Evolutionary conservation across 2,329 filamentous ascomycete genomes (phyloP), one percentile per base, ranked within the genome.

Genomic region (Aspergillus fumigatiaffinis): DNA sequence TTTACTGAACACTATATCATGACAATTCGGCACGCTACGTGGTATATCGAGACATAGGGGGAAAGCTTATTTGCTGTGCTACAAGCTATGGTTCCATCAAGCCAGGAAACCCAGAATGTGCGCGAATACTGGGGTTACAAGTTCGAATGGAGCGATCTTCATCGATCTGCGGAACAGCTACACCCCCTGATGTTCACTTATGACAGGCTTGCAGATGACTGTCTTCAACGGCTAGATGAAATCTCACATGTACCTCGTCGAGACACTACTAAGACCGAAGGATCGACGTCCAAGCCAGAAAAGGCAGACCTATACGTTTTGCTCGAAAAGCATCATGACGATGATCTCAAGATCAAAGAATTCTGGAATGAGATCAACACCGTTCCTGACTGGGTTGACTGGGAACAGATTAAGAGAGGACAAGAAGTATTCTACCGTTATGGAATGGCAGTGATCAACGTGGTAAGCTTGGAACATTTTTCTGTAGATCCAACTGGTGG

Each of bases 391-490:
- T 92, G 89, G 88, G 89, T 92, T 2, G 85, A 92, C 68, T 92
- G 88, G 89, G 82, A 82, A 1, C 88, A 91, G 68, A 87, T 93
- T 55, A 78, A 81, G 58, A 80, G 89, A 66, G 90, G 89, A 0
- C 89, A 93, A 69, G 84, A 89, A 63, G 83, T 91, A 0, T 91
- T 92, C 67, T 92, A 90, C 71, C 84, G 89, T 38, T 92, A 92
- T 71, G 88, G 84, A 20, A 85, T 84, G 0, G 84, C 87, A 0
- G 82, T 83, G 23, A 72, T 91, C 21, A 88, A 86, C 7, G 85
- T 65, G 25, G 71, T 72, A 41, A 62, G 71, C 67, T 20, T 7
- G 17, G 21, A 2, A 28, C 25, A 50, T 25, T 14, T 26, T 14
- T n/a, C 41, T 5, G 6, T 47, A 26, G 14, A 29, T 28, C 1